Evolutionary conservation across 352 stramenopile genomes (phyloP), one percentile per base, ranked within the genome.

Genomic region (Globisporangium emineosum): DNA sequence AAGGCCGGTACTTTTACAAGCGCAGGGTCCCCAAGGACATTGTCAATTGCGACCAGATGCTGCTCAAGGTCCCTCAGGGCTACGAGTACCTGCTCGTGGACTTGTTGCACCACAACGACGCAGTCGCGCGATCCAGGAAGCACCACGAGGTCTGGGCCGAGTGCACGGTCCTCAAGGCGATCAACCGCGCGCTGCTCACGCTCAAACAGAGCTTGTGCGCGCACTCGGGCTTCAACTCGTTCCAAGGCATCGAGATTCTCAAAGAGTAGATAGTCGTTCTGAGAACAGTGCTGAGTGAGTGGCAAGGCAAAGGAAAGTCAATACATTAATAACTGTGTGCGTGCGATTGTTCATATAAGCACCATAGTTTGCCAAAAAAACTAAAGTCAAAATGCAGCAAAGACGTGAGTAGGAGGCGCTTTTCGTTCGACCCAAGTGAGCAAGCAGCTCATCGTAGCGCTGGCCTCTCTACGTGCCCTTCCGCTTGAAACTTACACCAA

Each of bases 91-190:
- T 45, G 4, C 45, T 52, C 29, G 58, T 71, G n/a, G 50, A 60
- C 25, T 33, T 58, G 3, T 23, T 57, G 17, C 62, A 68, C 45
- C 30, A 42, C 52, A 51, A 67, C 13, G 29, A 62, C 13, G n/a
- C 25, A 1, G 21, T 8, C 25, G 43, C 55, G 23, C 52, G 60
- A 3, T 42, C 45, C 1, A 5, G 33, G 2, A 75, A 75, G 55
- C 65, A 67, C 13, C 66, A 70, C 35, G 69, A 75, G 33, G 61
- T 75, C 12, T 75, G 69, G 69, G 42, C 60, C 51, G 69, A 71
- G 51, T 73, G 69, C 58, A 60, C 69, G n/a, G 32, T 75, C 23
- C 56, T 67, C 32, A 75, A 75, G 37, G 63, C 35, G 37, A 61
- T 70, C 25, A 75, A 75, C 65, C 58, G 70, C 23, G 69, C 58